Evolutionary conservation across 1,139 yeast genomes (phyloP), one percentile per base, ranked within the genome.

Genomic region (Citeromyces siamensis): DNA sequence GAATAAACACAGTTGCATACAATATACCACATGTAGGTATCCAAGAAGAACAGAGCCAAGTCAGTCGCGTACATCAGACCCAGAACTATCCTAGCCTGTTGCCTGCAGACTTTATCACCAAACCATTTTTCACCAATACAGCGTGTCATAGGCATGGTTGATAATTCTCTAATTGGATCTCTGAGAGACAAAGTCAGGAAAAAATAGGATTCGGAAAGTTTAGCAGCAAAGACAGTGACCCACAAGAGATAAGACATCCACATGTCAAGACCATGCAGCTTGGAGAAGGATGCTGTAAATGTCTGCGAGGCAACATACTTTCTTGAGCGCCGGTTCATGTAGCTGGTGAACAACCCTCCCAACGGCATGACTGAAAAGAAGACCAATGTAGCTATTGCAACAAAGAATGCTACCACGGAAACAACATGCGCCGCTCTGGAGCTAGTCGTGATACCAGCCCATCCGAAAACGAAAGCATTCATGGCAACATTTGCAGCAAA

Each of bases 21-120:
- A 70, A 90, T 88, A 71, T 88, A 90, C 97, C 98, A 90, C 81
- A 90, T 74, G 62, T 85, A 90, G 47, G 97, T 85, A 81, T 90
- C 98, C 71, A 90, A 74, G 76, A 90, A 90, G 81, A 88, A 90
- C 66, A 90, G 75, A 51, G 90, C 69, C 68, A 90, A 68, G 63
- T 90, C 97, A 41, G 94, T 90, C 45, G 82, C 74, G 51, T 72
- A 76, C 95, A 90, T 88, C 64, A 90, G 68, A 55, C 94, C 96
- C 53, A 90, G 68, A 28, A 85, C 86, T 54, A 90, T 76, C 57
- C 74, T 79, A 29, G 94, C 80, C 63, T 90, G 98, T 44, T 82
- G 85, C 45, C 63, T 66, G 68, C 98, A 90, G 41, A 90, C 63
- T 32, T 52, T 60, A 50, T 66, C 68, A 42, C 83, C 84, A 60